Percentiles rank a stretch among this genome's conserved stretches.
phyloP scores from a whole-genome alignment of 1,139 yeast species.

The Taiozyma onychis region DNA sequence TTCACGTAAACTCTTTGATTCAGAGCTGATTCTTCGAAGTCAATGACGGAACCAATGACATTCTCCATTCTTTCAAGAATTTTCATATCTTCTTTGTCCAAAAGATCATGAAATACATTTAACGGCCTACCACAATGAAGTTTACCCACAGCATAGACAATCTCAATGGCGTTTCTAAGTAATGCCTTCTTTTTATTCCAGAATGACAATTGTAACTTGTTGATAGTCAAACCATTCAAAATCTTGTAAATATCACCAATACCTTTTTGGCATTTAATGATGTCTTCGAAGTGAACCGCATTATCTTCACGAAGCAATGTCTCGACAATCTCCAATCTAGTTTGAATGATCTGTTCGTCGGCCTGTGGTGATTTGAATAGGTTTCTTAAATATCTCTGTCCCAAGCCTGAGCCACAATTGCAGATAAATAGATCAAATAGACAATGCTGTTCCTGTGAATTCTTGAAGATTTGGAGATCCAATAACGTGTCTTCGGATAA shows the following conservation, averaged over 20 bases:
- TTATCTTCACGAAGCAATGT: constrained; percentile 19
- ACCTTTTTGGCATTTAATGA: constrained; percentile 16
- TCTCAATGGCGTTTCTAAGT: constrained; percentile 3
- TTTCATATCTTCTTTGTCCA: background rate
- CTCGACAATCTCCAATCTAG: constrained; percentile 26
- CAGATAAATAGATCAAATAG: constrained; percentile 11
- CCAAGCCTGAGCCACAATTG: constrained; percentile 26
- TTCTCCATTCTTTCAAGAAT: constrained; percentile 7
- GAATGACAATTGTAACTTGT: constrained; percentile 20
- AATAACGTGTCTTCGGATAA: constrained; percentile 12
- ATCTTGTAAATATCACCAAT: constrained; percentile 24
- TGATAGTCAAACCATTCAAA: constrained; percentile 21
- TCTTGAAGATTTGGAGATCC: constrained; percentile 11
- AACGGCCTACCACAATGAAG: background rate
- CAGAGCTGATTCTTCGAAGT: constrained; percentile 31
- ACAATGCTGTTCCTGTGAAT: background rate
- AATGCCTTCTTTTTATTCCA: constrained; percentile 26
- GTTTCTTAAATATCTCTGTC: constrained; percentile 23
- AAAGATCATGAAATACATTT: background rate
- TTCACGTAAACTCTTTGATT: constrained; percentile 28
- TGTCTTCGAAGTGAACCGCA: constrained; percentile 9
- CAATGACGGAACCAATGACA: constrained; percentile 23
- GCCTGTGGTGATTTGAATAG: constrained; percentile 30
- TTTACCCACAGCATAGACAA: background rate
- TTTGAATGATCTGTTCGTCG: constrained; percentile 20